Evolutionary conservation across 2,329 filamentous ascomycete species (phyloP).

Genomic region (Botrytis tulipae): DNA sequence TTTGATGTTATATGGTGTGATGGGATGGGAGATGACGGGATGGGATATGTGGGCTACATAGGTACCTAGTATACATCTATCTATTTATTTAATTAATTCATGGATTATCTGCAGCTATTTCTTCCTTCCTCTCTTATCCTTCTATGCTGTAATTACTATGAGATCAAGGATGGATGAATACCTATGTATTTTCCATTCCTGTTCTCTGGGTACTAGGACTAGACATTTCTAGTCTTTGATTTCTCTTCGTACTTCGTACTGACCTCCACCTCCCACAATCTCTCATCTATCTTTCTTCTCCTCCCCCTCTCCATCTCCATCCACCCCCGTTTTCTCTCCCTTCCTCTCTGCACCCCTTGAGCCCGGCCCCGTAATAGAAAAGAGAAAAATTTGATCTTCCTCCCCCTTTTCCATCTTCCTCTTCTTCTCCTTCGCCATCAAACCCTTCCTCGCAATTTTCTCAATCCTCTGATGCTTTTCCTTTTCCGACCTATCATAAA

Average conservation of each 20-base stretch:
- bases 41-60: neutral
- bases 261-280: neutral
- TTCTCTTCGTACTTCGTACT: neutral
- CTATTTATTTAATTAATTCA: neutral
- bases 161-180: neutral
- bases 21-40: too few species aligned
- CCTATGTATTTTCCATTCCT: neutral
- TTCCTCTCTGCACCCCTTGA: neutral
- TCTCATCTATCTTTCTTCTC: neutral
- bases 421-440: slow-evolving; percentile 9
- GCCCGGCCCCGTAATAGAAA: slow-evolving; percentile 24
- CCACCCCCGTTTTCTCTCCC: neutral
- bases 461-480: neutral
- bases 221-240: neutral
- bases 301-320: neutral
- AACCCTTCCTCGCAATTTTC: neutral
- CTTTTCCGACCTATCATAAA: neutral
- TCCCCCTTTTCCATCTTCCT: slow-evolving; percentile 15
- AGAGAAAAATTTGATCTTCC: slow-evolving; percentile 34
- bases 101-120: neutral
- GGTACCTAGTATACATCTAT: too few species aligned
- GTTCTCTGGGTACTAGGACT: neutral
- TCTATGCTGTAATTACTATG: neutral
- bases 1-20: too few species aligned
- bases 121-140: neutral